Percentiles rank a stretch among this genome's conserved stretches.
These are phyloP conservation scores for Vanrija sp. DNA, from an alignment of 1,284 basidiomycete species.

Conservation along the genomic window DNA sequence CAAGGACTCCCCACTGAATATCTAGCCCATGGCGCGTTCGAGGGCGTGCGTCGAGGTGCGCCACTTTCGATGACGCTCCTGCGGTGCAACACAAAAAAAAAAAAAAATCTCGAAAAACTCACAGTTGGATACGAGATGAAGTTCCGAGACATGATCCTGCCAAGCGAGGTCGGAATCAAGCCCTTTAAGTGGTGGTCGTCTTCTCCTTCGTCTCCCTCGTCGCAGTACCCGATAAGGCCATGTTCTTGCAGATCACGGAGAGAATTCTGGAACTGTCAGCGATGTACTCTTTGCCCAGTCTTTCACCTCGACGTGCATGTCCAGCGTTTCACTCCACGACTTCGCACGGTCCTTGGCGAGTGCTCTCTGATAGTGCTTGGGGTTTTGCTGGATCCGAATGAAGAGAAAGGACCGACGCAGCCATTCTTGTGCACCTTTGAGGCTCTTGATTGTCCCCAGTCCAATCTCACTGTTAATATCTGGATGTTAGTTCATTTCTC, in stretches of 20 bases:
- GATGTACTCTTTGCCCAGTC: background rate
- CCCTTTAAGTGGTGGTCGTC: slow-evolving; percentile 1
- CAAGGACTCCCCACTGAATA: too few relatives aligned
- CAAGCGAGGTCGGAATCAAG: slow-evolving; percentile 12
- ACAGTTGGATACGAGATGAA: slow-evolving; percentile 17
- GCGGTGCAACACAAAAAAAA: too few relatives aligned
- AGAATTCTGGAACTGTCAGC: slow-evolving; percentile 51
- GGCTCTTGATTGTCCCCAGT: slow-evolving; percentile 68
- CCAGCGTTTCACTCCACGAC: slow-evolving; percentile 61
- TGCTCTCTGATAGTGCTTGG: slow-evolving; percentile 60
- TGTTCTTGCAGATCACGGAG: slow-evolving; percentile 59
- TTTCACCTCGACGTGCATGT: slow-evolving; percentile 59
- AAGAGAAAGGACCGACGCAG: slow-evolving; percentile 75
- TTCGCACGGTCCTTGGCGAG: slow-evolving; percentile 40
- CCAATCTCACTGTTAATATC: slow-evolving; percentile 88
- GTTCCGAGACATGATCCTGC: slow-evolving; percentile 37
- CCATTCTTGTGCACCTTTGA: slow-evolving; percentile 68
- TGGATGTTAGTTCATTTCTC: slow-evolving; percentile 5
- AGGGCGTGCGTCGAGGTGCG: too few relatives aligned
- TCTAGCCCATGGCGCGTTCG: too few relatives aligned
- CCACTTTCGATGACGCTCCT: too few relatives aligned
- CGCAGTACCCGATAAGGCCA: slow-evolving; percentile 53
- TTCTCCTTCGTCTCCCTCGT: slow-evolving; percentile 36
- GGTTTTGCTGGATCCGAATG: slow-evolving; percentile 77
- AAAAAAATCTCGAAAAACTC: too few relatives aligned